These are phyloP conservation scores for Aurinia saxatilis DNA, from an alignment of 345 rosid genomes.

Conservation along the genomic window DNA sequence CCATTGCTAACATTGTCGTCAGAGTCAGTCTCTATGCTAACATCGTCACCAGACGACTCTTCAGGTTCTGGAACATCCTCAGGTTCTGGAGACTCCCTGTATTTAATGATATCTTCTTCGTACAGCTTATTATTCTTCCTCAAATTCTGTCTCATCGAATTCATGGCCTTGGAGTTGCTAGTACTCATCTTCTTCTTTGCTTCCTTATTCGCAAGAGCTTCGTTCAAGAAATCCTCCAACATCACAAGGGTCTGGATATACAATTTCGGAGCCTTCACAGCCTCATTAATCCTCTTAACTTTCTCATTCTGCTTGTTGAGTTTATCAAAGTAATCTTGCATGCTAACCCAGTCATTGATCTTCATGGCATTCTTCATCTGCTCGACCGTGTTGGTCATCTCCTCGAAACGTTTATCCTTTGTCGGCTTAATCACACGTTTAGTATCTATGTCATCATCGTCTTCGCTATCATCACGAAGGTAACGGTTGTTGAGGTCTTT, in stretches of 20 bases:
- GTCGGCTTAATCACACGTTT: conserved; percentile 70
- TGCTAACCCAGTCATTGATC: conserved; percentile 92
- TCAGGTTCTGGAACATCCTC: conserved; percentile 59
- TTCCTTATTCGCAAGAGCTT: conserved; percentile 85
- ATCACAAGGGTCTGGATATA: conserved; percentile 78
- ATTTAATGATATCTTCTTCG: conserved; percentile 70
- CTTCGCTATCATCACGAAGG: too few relatives aligned
- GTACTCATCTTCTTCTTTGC: conserved; percentile 97
- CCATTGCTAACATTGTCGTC: conserved; percentile 27
- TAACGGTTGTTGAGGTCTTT: neutral
- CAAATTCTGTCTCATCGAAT: conserved; percentile 88
- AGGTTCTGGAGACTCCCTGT: conserved; percentile 61
- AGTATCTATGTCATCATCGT: neutral
- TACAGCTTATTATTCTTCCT: conserved; percentile 84
- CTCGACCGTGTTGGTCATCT: conserved; percentile 64
- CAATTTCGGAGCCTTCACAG: conserved; percentile 56
- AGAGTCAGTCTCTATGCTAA: conserved; percentile 25
- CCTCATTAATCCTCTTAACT: conserved; percentile 74
- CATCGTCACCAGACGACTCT: conserved; percentile 40
- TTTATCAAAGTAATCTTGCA: conserved; percentile 85
- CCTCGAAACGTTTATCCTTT: conserved; percentile 86
- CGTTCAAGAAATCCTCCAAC: conserved; percentile 82
- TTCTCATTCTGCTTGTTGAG: conserved; percentile 93
- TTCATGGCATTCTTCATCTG: conserved; percentile 93
- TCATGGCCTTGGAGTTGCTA: conserved; percentile 91